These are phyloP conservation scores for Boletus speciosus DNA, from an alignment of 768 basidiomycete genomes.

Conservation along the genomic window DNA sequence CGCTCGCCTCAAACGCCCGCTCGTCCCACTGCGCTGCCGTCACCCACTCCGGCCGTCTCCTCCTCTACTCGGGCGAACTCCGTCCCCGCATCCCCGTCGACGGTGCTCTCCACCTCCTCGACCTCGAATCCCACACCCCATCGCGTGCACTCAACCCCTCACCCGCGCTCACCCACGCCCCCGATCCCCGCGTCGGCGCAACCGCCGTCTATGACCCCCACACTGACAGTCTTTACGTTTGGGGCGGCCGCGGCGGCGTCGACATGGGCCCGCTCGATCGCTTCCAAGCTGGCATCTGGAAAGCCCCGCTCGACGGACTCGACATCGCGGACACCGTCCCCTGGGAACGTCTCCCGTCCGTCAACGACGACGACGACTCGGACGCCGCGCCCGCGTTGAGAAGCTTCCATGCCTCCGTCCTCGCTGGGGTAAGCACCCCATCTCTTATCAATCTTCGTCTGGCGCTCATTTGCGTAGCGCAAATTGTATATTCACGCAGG, in stretches of 20 bases:
- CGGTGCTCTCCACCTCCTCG: constrained; percentile 25
- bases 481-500: constrained; percentile 40
- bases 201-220: constrained; percentile 17
- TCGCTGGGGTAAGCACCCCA: constrained; percentile 23
- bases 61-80: constrained; percentile 44
- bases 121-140: constrained; percentile 14
- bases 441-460: background rate
- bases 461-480: constrained; percentile 15
- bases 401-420: constrained; percentile 36
- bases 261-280: constrained; percentile 35
- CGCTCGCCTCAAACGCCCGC: constrained; percentile 26
- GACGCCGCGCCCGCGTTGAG: constrained; percentile 30
- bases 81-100: constrained; percentile 42
- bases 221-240: constrained; percentile 34
- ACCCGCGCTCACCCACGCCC: constrained; percentile 12
- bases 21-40: constrained; percentile 42
- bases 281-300: constrained; percentile 32
- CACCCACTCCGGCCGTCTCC: constrained; percentile 23
- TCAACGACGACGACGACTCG: constrained; percentile 26
- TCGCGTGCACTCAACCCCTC: constrained; percentile 21
- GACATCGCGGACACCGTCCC: background rate
- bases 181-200: constrained; percentile 25
- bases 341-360: constrained; percentile 31
- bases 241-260: constrained; percentile 44
- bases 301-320: constrained; percentile 12